Conservation (phyloP, 768 basidiomycete species). For the Leccinum disarticulatum region DNA sequence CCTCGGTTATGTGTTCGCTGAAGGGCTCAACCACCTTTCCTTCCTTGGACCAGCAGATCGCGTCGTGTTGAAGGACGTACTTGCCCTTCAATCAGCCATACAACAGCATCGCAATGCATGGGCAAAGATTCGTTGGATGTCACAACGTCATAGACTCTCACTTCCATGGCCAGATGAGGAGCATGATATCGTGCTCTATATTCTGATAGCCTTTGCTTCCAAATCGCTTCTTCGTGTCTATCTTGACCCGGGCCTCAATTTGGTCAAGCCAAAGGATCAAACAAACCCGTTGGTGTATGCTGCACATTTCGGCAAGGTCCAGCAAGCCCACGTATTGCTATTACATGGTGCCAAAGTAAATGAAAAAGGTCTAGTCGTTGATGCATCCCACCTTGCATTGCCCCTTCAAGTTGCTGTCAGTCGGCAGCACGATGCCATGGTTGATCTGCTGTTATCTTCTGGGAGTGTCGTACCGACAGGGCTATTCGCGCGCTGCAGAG, state of each 20-base stretch:
- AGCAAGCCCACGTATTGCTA: conserved; percentile 3
- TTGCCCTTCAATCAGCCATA: not conserved
- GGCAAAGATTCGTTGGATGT: conserved; percentile 1
- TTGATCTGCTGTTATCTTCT: not conserved
- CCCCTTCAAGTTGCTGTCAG: conserved; percentile 11
- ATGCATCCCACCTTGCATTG: not conserved
- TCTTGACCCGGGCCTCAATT: not conserved
- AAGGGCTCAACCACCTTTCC: conserved; percentile 8
- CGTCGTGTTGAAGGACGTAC: conserved; percentile 4
- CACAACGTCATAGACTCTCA: not conserved
- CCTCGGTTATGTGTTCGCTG: conserved; percentile 4
- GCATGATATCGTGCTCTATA: conserved; percentile 9
- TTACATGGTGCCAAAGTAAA: conserved; percentile 4
- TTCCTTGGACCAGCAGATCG: not conserved
- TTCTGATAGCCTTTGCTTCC: conserved; percentile 9
- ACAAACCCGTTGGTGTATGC: conserved; percentile 15
- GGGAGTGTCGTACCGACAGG: conserved; percentile 6
- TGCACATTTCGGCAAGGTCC: conserved; percentile 7
- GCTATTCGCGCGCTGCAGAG: not conserved
- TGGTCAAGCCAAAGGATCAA: not conserved
- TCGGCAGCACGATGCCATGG: conserved; percentile 1
- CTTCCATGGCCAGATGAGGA: not conserved
- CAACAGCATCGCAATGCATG: not conserved
- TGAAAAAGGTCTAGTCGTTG: conserved; percentile 3
- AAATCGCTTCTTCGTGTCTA: conserved; percentile 2